A percentile compares a stretch with the other conserved stretches of the same genome.
phyloP scores from a whole-genome alignment of 2,329 filamentous ascomycete genomes.

The Bipolaris cookei region DNA sequence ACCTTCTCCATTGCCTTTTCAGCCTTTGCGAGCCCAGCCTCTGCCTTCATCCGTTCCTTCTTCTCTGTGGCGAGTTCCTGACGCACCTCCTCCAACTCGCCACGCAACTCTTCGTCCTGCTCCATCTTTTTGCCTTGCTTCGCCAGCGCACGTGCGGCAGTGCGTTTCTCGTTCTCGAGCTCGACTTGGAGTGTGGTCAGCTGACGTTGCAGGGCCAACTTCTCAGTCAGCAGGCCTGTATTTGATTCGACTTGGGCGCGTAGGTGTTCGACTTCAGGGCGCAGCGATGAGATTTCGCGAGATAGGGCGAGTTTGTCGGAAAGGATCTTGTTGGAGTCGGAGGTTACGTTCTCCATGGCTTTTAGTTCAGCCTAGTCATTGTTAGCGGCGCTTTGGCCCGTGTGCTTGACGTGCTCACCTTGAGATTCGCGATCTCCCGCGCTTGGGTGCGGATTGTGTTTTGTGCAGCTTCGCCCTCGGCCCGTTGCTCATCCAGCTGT shows the following conservation, averaged over 20 bases:
- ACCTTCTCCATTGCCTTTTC: slow-evolving; percentile 43
- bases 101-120: slow-evolving; percentile 56
- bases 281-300: slow-evolving; percentile 64
- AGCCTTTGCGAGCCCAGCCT: slow-evolving; percentile 47
- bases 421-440: slow-evolving; percentile 63
- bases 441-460: slow-evolving; percentile 59
- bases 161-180: slow-evolving; percentile 80
- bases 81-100: slow-evolving; percentile 53
- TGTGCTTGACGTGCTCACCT: slow-evolving; percentile 56
- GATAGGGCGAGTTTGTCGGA: slow-evolving; percentile 68
- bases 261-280: slow-evolving; percentile 68
- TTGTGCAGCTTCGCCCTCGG: slow-evolving; percentile 53
- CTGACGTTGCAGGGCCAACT: slow-evolving; percentile 79
- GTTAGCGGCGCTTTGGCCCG: slow-evolving; percentile 42
- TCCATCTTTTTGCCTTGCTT: slow-evolving; percentile 58
- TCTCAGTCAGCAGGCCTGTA: slow-evolving; percentile 75
- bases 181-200: slow-evolving; percentile 78
- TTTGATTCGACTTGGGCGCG: slow-evolving; percentile 65
- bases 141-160: slow-evolving; percentile 63
- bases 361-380: slow-evolving; percentile 69
- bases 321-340: slow-evolving; percentile 73
- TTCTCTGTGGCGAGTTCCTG: slow-evolving; percentile 56
- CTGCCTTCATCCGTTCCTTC: slow-evolving; percentile 53
- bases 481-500: slow-evolving; percentile 57
- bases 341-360: slow-evolving; percentile 69